phyloP scores from a whole-genome alignment of 768 basidiomycete species.

The Collybia mongolica region DNA sequence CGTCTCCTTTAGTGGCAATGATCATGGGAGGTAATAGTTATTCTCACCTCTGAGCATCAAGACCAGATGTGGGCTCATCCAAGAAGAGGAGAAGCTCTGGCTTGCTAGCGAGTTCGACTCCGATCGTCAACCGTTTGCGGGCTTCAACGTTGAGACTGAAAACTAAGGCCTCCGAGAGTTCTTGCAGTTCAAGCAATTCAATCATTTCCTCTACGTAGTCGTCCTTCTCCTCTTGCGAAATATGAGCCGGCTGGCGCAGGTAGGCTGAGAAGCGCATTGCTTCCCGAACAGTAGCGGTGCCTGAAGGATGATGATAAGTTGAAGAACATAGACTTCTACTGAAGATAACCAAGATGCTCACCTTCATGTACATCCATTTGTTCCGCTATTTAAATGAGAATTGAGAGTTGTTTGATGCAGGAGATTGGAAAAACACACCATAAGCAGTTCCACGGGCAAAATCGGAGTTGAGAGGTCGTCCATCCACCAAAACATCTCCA shows the following conservation, averaged over 20 bases:
- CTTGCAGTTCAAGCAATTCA: slow-evolving; percentile 80
- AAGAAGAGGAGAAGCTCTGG: slow-evolving; percentile 75
- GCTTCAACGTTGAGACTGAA: slow-evolving; percentile 66
- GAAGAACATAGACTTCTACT: not conserved
- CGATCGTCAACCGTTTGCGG: slow-evolving; percentile 86
- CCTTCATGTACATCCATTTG: slow-evolving; percentile 87
- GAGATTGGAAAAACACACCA: slow-evolving; percentile 38
- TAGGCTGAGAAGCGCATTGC: slow-evolving; percentile 85
- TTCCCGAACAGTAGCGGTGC: slow-evolving; percentile 79
- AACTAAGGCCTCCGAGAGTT: slow-evolving; percentile 81
- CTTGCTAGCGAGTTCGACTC: slow-evolving; percentile 88
- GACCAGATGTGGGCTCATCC: slow-evolving; percentile 47
- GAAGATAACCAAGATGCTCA: not conserved
- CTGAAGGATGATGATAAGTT: slow-evolving; percentile 9
- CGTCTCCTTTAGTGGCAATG: slow-evolving; percentile 49
- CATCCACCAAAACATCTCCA: slow-evolving; percentile 67
- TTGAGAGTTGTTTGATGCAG: slow-evolving; percentile 18
- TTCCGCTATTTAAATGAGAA: slow-evolving; percentile 45
- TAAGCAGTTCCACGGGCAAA: slow-evolving; percentile 73
- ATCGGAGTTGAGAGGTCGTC: slow-evolving; percentile 54
- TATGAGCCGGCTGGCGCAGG: slow-evolving; percentile 70
- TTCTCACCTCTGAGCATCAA: slow-evolving; percentile 40
- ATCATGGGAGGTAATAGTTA: slow-evolving; percentile 19
- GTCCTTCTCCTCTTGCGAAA: slow-evolving; percentile 73
- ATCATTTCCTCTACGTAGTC: slow-evolving; percentile 82